Evolutionary conservation across 2,329 filamentous ascomycete species (phyloP).

Genomic region (Diaporthe aspalathi): DNA sequence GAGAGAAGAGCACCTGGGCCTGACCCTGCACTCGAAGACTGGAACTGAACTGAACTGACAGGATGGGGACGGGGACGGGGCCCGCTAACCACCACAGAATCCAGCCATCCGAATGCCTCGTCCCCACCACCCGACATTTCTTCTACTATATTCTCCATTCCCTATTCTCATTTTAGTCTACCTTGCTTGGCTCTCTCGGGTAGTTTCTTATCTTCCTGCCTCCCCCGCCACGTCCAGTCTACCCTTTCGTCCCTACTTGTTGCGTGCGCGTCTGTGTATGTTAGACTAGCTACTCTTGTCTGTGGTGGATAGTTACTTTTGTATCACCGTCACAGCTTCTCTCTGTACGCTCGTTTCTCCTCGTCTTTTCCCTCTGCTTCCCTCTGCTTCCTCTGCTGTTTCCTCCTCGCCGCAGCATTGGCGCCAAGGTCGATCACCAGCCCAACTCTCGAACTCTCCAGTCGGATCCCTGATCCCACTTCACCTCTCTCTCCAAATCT

Average conservation of each 20-base stretch:
- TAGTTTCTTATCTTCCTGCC: background rate
- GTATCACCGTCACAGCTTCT: conserved; percentile 20
- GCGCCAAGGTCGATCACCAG: conserved; percentile 17
- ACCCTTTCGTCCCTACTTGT: conserved; percentile 1
- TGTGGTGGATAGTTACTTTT: background rate
- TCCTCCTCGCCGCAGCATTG: conserved; percentile 16
- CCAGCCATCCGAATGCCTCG: conserved; percentile 14
- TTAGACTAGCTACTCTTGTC: too few relatives aligned
- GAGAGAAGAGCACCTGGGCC: background rate
- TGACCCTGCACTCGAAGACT: conserved; percentile 12
- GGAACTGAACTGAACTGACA: background rate
- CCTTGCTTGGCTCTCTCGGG: background rate
- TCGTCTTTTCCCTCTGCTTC: background rate
- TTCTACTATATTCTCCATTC: conserved; percentile 10
- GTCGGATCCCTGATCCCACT: conserved; percentile 18
- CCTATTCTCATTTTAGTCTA: background rate
- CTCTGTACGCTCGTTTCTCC: conserved; percentile 23
- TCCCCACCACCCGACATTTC: conserved; percentile 29
- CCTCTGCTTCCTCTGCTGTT: background rate
- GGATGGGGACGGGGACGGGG: background rate
- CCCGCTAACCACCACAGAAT: background rate
- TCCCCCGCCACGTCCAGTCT: background rate
- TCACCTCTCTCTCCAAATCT: too few relatives aligned
- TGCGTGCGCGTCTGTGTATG: background rate
- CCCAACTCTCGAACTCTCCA: conserved; percentile 11